Evolutionary conservation across 129 eudicot genomes (phyloP).

Genomic region (Deinandra increscens): DNA sequence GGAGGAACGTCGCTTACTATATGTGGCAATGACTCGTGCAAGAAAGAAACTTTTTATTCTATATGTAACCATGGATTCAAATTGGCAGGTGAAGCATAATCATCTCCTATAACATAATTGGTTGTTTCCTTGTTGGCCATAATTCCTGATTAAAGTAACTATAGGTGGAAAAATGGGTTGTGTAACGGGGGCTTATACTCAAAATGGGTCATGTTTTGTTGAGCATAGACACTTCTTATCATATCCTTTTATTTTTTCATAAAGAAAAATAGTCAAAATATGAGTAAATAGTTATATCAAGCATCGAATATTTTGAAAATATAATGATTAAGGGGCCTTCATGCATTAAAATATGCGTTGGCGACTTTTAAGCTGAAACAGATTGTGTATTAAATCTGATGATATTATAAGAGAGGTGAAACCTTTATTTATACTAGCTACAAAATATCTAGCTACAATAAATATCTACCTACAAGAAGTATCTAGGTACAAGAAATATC

Average conservation of each 20-base stretch:
- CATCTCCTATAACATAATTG: not conserved
- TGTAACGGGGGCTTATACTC: not conserved
- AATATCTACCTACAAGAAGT: too few relatives aligned
- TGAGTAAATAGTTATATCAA: not conserved
- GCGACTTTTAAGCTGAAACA: too few relatives aligned
- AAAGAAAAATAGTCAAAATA: not conserved
- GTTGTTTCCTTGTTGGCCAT: not conserved
- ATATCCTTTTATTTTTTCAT: not conserved
- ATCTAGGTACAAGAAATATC: too few relatives aligned
- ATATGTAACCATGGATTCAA: constrained; percentile 74
- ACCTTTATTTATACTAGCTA: too few relatives aligned
- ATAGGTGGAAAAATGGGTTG: not conserved
- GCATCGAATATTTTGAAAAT: not conserved
- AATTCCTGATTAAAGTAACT: not conserved
- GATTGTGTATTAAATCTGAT: too few relatives aligned
- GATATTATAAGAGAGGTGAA: too few relatives aligned
- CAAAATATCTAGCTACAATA: too few relatives aligned
- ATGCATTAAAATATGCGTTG: not conserved
- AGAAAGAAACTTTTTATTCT: constrained; percentile 79
- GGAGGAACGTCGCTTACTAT: constrained; percentile 92
- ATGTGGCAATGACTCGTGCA: constrained; percentile 96
- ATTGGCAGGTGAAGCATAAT: constrained; percentile 74
- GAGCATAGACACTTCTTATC: not conserved
- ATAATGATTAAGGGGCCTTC: not conserved
- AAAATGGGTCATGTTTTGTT: not conserved